A percentile compares a stretch with the other conserved stretches of the same genome.
Conservation (phyloP, 1,284 basidiomycete species). For the Apiotrichum mycotoxinovorans region DNA sequence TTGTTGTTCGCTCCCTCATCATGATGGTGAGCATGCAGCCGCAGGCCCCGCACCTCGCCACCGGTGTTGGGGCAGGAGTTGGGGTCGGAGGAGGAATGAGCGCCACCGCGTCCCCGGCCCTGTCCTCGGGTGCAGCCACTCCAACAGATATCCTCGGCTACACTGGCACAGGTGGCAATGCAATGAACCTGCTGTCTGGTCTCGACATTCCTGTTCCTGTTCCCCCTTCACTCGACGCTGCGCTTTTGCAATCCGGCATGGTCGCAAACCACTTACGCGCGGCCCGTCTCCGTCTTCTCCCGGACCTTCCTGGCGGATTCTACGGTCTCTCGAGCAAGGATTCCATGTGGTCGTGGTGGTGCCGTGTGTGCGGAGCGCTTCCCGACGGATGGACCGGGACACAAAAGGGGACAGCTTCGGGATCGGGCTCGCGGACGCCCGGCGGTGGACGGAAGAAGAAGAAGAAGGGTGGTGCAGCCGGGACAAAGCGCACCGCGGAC, state of each 20-base stretch:
- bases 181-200: neutral
- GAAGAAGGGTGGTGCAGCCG: neutral
- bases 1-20: neutral
- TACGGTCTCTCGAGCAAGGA: neutral
- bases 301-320: conserved; percentile 7
- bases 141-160: neutral
- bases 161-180: no score
- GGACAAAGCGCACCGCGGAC: no score
- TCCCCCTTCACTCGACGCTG: conserved; percentile 13
- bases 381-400: conserved; percentile 18
- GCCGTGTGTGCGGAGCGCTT: conserved; percentile 23
- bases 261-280: conserved; percentile 14
- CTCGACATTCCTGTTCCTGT: conserved; percentile 5
- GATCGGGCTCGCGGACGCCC: neutral
- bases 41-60: neutral
- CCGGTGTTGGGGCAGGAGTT: no score
- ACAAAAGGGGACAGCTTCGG: neutral
- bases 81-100: neutral
- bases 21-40: conserved; percentile 6
- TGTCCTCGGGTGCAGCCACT: neutral
- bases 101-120: neutral
- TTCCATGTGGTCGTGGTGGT: conserved; percentile 27
- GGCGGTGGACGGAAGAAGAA: neutral
- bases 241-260: conserved; percentile 3
- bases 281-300: conserved; percentile 17